A percentile compares a stretch with the other conserved stretches of the same genome.
Evolutionary conservation across 495 filamentous ascomycete species (phyloP).

Genomic region (Xylaria palmicola): DNA sequence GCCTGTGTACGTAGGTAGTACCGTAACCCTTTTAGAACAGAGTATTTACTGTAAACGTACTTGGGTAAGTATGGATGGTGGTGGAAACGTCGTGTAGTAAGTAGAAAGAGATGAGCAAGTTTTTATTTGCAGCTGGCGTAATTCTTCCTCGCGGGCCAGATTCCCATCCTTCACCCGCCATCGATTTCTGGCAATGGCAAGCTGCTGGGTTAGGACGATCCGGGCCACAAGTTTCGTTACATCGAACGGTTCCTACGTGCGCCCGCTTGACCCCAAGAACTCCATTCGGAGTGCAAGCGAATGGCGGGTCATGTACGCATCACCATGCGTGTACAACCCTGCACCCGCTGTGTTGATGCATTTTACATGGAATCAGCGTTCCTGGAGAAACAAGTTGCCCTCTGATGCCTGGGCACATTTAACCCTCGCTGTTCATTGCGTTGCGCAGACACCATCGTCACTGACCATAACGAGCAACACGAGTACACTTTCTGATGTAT

Average conservation of each 20-base stretch:
- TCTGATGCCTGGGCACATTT: background rate
- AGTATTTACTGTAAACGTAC: too few relatives aligned
- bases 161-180: too few relatives aligned
- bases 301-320: background rate
- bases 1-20: too few relatives aligned
- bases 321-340: background rate
- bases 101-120: slow-evolving; percentile 4
- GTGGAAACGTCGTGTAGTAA: too few relatives aligned
- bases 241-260: background rate
- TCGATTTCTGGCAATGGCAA: slow-evolving; percentile 5
- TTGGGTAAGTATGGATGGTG: too few relatives aligned
- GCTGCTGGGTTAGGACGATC: background rate
- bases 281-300: slow-evolving; percentile 5
- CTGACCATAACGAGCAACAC: background rate
- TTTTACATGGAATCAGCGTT: background rate
- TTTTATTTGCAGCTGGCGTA: slow-evolving; percentile 11
- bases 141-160: too few relatives aligned
- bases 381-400: background rate
- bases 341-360: too few relatives aligned
- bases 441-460: background rate
- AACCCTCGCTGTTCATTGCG: background rate
- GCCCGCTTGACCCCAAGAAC: background rate
- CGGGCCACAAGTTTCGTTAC: slow-evolving; percentile 7
- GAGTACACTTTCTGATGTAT: background rate
- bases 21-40: too few relatives aligned